Percentiles rank a stretch among this genome's conserved stretches.
Conservation (phyloP, 202 grass and related monocot genomes). For the Panicum hallii region DNA sequence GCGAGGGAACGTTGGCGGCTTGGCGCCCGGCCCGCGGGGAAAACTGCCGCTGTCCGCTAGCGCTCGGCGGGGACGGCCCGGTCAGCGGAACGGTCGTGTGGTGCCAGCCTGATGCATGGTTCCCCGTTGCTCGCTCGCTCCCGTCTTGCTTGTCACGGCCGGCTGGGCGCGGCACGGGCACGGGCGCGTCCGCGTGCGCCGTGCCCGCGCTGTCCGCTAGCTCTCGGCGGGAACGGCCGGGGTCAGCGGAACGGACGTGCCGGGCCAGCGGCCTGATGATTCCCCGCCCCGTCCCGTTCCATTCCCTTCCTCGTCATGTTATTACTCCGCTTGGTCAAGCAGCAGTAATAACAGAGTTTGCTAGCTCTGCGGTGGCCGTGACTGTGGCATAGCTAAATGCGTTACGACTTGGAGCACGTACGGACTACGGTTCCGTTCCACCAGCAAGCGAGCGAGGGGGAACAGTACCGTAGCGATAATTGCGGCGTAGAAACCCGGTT, state of each 20-base stretch:
- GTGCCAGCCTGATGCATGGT: not conserved
- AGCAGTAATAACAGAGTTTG: not conserved
- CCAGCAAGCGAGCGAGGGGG: too few relatives aligned
- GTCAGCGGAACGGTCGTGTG: constrained; percentile 12
- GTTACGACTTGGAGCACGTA: not conserved
- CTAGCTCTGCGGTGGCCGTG: not conserved
- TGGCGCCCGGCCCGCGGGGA: not conserved
- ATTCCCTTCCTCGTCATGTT: not conserved
- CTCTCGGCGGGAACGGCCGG: constrained; percentile 34
- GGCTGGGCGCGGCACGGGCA: not conserved
- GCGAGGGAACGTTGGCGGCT: too few relatives aligned
- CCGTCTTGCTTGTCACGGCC: not conserved
- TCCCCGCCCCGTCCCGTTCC: not conserved
- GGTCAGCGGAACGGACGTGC: constrained; percentile 27
- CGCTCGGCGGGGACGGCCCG: constrained; percentile 34
- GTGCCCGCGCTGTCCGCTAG: constrained; percentile 28
- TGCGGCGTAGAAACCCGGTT: not conserved
- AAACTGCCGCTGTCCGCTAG: not conserved
- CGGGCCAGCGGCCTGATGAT: constrained; percentile 12
- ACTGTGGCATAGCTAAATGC: not conserved
- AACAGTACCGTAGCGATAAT: not conserved
- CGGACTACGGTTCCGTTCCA: too few relatives aligned
- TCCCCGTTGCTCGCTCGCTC: not conserved
- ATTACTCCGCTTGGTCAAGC: not conserved
- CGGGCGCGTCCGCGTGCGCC: not conserved